Evolutionary conservation across 176 grass and related monocot genomes (phyloP).

Genomic region (Raddia distichophylla): DNA sequence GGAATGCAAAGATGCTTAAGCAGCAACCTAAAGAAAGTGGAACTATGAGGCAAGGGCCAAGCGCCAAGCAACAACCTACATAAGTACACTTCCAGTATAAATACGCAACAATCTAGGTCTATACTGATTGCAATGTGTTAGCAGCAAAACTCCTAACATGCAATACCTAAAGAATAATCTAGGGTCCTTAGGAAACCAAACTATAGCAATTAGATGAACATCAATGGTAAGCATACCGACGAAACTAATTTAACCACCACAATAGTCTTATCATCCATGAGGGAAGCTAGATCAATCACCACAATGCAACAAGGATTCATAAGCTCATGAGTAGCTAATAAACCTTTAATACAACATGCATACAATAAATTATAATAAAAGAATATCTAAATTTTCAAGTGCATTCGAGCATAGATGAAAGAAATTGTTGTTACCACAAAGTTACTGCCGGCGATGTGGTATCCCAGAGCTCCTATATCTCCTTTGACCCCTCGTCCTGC

Average conservation of each 20-base stretch:
- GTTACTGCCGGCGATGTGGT: slow-evolving; percentile 62
- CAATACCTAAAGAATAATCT: background rate
- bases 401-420: background rate
- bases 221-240: background rate
- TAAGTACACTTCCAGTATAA: too few relatives aligned
- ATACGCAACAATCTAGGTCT: background rate
- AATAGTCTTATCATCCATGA: too few relatives aligned
- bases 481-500: slow-evolving; percentile 52
- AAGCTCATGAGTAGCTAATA: background rate
- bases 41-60: too few relatives aligned
- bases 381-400: background rate
- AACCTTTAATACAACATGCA: background rate
- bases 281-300: too few relatives aligned
- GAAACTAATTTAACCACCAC: background rate
- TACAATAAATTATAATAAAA: background rate
- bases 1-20: too few relatives aligned
- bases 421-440: slow-evolving; percentile 55
- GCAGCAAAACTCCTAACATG: background rate
- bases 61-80: too few relatives aligned
- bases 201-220: background rate
- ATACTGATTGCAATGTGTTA: background rate
- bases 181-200: background rate
- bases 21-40: too few relatives aligned
- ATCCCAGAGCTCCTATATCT: slow-evolving; percentile 86
- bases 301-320: background rate